Base-by-base conservation (phyloP, 306 rosid genomes). In the Cicer cuneatum region DNA sequence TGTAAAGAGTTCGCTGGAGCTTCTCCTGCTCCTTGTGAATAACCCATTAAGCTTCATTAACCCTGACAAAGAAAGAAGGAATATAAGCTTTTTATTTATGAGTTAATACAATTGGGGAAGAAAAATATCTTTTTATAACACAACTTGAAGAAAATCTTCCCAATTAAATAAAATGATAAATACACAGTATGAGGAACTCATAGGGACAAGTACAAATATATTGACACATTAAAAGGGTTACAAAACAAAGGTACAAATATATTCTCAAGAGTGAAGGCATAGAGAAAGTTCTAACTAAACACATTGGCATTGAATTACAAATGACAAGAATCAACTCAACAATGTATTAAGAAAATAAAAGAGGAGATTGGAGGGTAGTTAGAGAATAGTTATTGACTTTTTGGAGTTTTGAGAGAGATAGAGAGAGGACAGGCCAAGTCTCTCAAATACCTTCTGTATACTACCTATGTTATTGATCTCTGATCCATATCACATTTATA, bases 1-100 rank as follows among this genome's bases (percentile, higher is more conserved):
- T 54, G 67, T 54, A 63, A 78, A 81, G 66, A 78, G 81, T 45
- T 88, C 80, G 8, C 72, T 64, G 97, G 97, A 88, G 96, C 96
- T 85, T 71, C 76, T 71, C 65, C 74, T 88, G 94, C 94, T 86
- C 94, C 98, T 79, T 79, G 69, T 52, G 69, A 73, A 76, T 66
- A 75, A 84, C 78, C 65, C 92, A 89, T 83, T 51, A 45, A 83
- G 81, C 92, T 84, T 92, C 96, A 92, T 92, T 72, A 86, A 88
- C 87, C 91, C 96, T 90, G 92, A 77, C 58, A 83, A 40, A 39
- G 46, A 71, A 41, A 74, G 37, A 73, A 53, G 35, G 12, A 78
- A 60, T n/a, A 61, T 16, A 29, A 52, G 73, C 19, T 66, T 49
- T 39, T 51, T 49, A 63, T 35, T 40, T 52, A 66, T 13, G 7